Base-by-base conservation (phyloP, 2,329 filamentous ascomycete species). In the Albophoma yamanashiensis region DNA sequence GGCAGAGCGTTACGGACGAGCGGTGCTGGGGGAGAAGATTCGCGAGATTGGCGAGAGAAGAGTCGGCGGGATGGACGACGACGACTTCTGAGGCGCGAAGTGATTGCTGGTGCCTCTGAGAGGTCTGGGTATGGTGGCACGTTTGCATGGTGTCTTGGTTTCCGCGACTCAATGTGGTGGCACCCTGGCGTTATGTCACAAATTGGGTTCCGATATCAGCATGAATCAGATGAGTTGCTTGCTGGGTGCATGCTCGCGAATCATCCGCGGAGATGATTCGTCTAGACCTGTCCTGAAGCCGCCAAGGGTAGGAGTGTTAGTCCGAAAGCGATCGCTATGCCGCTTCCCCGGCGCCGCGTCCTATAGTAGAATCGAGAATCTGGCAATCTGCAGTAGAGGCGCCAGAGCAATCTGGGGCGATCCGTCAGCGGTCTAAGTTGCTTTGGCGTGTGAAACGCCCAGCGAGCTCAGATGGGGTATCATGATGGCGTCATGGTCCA, bases 11-110 rank as follows among this genome's bases (percentile, higher is more conserved):
- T 99, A 95, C 76, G 89, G 89, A 12, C 80, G 89, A 62, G 82
- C 83, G 47, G 83, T 97, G 34, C 75, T 99, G 66, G 88, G 88
- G 50, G 91, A 93, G 68, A 97, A 97, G 83, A 97, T 99, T 69
- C 82, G 87, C 58, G 90, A 95, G 70, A 68, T 94, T 67, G 92
- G 87, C 0, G 92, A 97, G 78, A 80, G 79, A 69, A 81, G 86
- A 69, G 74, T 87, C 47, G 79, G 81, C 61, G 85, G 83, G 11
- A 75, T 83, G 71, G 83, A 83, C 25, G 86, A 83, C 22, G 77
- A 81, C 58, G 70, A 67, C 45, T 65, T 61, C 52, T 61, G 45
- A 60, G 53, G 34, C 36, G 39, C 12, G 47, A 15, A 11, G 17
- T 52, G 4, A 14, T 15, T n/a, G 17, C 14, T 59, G 22, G 64